Evolutionary conservation across 176 grass and related monocot species (phyloP), one percentile per base, ranked within the genome.

Genomic region (Poa pratensis): DNA sequence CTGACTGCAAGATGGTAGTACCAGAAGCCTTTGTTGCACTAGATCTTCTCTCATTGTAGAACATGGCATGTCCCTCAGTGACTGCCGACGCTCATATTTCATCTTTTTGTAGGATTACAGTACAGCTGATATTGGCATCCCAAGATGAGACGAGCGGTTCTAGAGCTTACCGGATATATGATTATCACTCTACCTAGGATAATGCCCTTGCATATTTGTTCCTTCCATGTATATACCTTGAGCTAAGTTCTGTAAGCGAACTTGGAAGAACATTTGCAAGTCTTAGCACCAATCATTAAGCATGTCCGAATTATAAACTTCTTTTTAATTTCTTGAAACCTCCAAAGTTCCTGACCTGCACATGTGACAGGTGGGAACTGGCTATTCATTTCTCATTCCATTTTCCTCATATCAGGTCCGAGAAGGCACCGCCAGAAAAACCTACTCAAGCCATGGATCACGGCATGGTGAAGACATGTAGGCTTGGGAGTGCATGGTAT

Each of bases 161-260:
- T 58, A 57, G 54, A 58, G 53, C 59, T 27, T 62, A 62, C 59
- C 22, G 0, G 10, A 62, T 24, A 27, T 62, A 62, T 26, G 4
- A 4, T 27, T 26, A 62, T 62, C 9, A 62, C 3, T 27, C 23
- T 27, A 62, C 10, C 24, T 63, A 63, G 60, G 60, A 28, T 63
- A 63, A 63, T 63, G 26, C 13, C 60, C 26, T 63, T 63, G 12
- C 24, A 63, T 63, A 28, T 27, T 28, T 63, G 23, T 63, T 24
- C 24, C 60, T 63, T 27, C 60, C 23, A 63, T n/a, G n/a, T 63
- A 24, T 63, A 22, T 70, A 70, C 19, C 67, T 70, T 70, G 67
- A 69, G 66, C 67, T 69, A 71, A 69, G 39, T 43, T 42, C 4
- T 45, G 20, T 7, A 71, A 58, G 23, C 0, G 37, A 71, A 45